Base-by-base conservation (phyloP, 2,329 filamentous ascomycete species). In the Cytospora paraplurivora region DNA sequence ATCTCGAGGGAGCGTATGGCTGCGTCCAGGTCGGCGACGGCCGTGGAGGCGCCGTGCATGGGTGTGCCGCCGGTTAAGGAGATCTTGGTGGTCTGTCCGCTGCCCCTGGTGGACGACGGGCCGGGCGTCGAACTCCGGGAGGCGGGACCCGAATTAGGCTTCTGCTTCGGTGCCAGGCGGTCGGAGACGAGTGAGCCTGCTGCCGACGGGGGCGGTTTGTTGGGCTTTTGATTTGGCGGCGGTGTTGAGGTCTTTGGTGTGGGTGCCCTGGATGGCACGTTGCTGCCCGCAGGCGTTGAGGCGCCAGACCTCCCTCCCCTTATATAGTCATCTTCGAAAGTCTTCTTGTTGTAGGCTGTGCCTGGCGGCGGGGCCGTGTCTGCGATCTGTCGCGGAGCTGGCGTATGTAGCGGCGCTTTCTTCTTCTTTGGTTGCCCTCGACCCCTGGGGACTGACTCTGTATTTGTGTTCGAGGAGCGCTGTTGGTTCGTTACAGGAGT, bases 1-100 rank as follows among this genome's bases (percentile, higher is more conserved):
- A 97, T 85, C 74, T 99, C 95, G 7, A 99, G 85, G 2, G 89
- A 84, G 32, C 93, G 88, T 68, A 99, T 98, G 5, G 94, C 93
- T 1, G 92, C 88, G 68, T 91, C 88, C 1, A 91, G 77, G 70
- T 90, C 88, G 17, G 85, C 85, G 19, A 95, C 79, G 1, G 88
- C 87, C 1, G 88, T 89, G 0, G 90, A 92, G 44, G 89, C 86
- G 17, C 92, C 91, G 62, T 92, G 88, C 91, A 95, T 95, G 1
- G 91, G 87, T 11, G 85, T 88, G 13, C 92, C 92, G 50, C 92
- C 92, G 0, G 90, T 81, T 62, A 95, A 88, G 67, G 85, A 86
- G 62, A 92, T 76, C 75, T 93, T 93, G 41, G 88, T 83, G 50
- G 82, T 83, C 4, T 77, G 75, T 41, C 77, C 75, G 44, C 72